phyloP scores from a whole-genome alignment of 2,329 filamentous ascomycete genomes.

The Neoarthrinium moseri region DNA sequence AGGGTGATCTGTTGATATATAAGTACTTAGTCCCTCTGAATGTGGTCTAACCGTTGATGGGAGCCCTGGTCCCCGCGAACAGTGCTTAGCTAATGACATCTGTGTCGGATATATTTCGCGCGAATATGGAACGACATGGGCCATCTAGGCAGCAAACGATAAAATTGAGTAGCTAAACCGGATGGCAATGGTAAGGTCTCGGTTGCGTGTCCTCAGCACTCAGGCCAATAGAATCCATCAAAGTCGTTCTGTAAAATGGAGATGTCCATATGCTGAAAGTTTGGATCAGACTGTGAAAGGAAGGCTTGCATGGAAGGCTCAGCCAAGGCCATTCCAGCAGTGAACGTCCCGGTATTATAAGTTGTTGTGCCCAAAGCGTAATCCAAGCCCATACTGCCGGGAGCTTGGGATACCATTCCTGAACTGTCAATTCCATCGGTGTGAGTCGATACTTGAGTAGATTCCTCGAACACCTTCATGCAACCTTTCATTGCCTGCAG shows the following conservation, averaged over 20 bases:
- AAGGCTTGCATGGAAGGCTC: slow-evolving; percentile 35
- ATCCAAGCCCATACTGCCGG: not conserved
- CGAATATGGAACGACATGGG: too few species aligned
- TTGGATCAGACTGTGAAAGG: slow-evolving; percentile 26
- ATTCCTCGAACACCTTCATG: slow-evolving; percentile 1
- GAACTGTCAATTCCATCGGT: not conserved
- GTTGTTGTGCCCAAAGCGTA: not conserved
- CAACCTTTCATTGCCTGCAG: slow-evolving; percentile 28
- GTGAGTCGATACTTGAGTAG: not conserved
- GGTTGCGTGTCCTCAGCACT: not conserved
- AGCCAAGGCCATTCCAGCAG: slow-evolving; percentile 32
- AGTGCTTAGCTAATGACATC: too few species aligned
- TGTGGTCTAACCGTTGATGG: too few species aligned
- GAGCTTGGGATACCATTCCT: not conserved
- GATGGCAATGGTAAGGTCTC: too few species aligned
- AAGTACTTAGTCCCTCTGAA: too few species aligned
- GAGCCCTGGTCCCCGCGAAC: too few species aligned
- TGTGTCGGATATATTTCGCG: too few species aligned
- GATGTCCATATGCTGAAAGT: slow-evolving; percentile 4
- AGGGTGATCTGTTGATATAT: too few species aligned
- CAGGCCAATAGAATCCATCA: slow-evolving; percentile 5
- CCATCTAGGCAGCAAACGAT: too few species aligned
- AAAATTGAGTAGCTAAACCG: too few species aligned
- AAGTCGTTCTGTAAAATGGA: slow-evolving; percentile 1
- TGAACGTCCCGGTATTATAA: slow-evolving; percentile 14